These are phyloP conservation scores for Stemphylium beticola DNA, from an alignment of 2,329 filamentous ascomycete species.

Conservation along the genomic window DNA sequence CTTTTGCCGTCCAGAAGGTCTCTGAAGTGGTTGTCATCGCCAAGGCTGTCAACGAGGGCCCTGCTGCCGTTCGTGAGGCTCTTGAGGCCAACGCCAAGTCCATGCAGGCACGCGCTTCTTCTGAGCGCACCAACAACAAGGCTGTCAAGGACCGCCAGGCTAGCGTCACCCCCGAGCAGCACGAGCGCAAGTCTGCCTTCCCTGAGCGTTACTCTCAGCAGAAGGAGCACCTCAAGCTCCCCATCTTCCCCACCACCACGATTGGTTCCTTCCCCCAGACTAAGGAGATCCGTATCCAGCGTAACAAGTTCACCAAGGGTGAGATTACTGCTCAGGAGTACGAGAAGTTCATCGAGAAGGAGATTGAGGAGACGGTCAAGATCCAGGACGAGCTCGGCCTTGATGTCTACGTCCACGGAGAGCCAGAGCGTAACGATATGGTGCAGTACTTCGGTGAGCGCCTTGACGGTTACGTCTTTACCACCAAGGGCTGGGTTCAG, in stretches of 20 bases:
- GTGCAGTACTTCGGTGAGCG: conserved; percentile 99
- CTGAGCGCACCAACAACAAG: conserved; percentile 94
- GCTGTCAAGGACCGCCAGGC: conserved; percentile 96
- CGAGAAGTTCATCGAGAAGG: conserved; percentile 99
- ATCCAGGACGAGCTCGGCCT: conserved; percentile 98
- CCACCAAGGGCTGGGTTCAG: conserved; percentile 98
- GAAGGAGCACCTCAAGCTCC: conserved; percentile 90
- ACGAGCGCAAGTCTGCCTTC: conserved; percentile 94
- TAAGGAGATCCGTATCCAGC: conserved; percentile 94
- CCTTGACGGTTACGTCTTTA: conserved; percentile 96
- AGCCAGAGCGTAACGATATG: conserved; percentile 99
- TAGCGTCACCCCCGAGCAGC: conserved; percentile 81
- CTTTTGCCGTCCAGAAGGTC: conserved; percentile 95
- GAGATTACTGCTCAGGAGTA: conserved; percentile 93
- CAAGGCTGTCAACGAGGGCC: conserved; percentile 94
- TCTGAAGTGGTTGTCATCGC: conserved; percentile 89
- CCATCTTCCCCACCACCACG: conserved; percentile 97
- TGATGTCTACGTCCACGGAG: conserved; percentile 96
- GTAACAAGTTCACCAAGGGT: conserved; percentile 98
- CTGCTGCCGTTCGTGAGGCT: conserved; percentile 81
- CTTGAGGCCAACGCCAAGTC: conserved; percentile 98
- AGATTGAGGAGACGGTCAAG: conserved; percentile 93
- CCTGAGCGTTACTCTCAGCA: conserved; percentile 82
- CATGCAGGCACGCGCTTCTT: conserved; percentile 86
- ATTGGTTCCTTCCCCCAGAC: conserved; percentile 99